Evolutionary conservation across 768 basidiomycete genomes (phyloP), one percentile per base, ranked within the genome.

Genomic region (Lentinula sp.): DNA sequence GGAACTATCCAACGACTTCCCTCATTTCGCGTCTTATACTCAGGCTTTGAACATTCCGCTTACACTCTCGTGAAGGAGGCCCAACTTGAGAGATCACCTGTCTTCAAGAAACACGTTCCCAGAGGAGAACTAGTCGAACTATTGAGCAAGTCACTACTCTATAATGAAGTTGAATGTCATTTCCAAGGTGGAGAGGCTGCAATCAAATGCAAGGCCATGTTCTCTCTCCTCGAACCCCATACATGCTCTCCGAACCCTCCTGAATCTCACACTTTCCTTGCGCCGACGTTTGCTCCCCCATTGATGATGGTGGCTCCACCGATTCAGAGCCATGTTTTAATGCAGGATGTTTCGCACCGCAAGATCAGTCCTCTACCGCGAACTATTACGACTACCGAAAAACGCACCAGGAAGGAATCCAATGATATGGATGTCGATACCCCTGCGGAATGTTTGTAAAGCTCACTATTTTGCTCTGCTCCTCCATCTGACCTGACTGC

Each of bases 111-210:
- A 68, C 87, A 90, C 62, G 86, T 94, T 56, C 87, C 86, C 28
- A 84, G 91, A 18, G 92, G 92, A 10, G 90, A 93, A 69, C 81
- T 94, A 28, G 77, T 92, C 43, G 90, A 93, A 60, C 83, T 93
- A 23, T 81, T 94, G 37, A 81, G 82, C 69, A 93, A 91, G 73
- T 85, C 92, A 3, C 75, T 94, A 16, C 81, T 93, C 9, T 94
- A 91, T 65, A 77, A 81, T 18, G 92, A 94, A 74, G 89, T 90
- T 57, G 92, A 94, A 76, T 81, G 86, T 6, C 92, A 93, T 67
- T 93, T 89, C 86, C 82, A 84, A 63, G 80, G 79, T 8, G 84
- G 85, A 68, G 75, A 78, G 39, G 73, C 88, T 61, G 80, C 83
- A 6, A 78, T 75, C 49, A 85, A 82, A 66, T 94, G 92, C 80